Percentiles rank a stretch among this genome's conserved stretches.
These are phyloP conservation scores for Zalaria sp. DNA, from an alignment of 2,329 filamentous ascomycete genomes.

Conservation along the genomic window DNA sequence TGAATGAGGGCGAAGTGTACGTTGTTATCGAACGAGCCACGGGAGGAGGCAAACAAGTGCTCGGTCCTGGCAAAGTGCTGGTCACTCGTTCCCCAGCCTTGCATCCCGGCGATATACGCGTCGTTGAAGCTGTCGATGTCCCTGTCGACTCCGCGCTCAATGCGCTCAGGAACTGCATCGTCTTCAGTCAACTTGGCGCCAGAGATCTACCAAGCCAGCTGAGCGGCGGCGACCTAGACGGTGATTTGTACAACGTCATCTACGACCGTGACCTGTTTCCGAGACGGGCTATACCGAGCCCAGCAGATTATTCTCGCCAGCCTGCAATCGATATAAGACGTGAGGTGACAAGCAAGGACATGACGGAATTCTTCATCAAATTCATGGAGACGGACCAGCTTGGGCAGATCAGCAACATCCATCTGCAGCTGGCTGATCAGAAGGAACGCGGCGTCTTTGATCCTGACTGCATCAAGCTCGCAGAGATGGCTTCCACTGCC, in stretches of 20 bases:
- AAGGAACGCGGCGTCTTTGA: constrained; percentile 4
- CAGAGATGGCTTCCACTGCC: constrained; percentile 23
- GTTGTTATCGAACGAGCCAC: constrained; percentile 38
- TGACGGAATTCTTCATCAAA: constrained; percentile 67
- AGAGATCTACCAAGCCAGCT: constrained; percentile 68
- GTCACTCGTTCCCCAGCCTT: constrained; percentile 70
- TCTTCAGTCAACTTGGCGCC: constrained; percentile 57
- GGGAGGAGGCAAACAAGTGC: constrained; percentile 12
- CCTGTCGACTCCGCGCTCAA: constrained; percentile 47
- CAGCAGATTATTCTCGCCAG: constrained; percentile 57
- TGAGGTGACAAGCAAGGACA: constrained; percentile 47
- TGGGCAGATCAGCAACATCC: constrained; percentile 25
- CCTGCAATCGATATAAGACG: constrained; percentile 45
- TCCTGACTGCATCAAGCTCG: constrained; percentile 13
- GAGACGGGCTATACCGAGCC: constrained; percentile 23
- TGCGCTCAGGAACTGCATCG: constrained; percentile 56
- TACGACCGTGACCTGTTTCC: constrained; percentile 47
- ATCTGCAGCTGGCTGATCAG: constrained; percentile 27
- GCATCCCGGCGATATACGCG: constrained; percentile 68
- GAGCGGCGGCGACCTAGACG: constrained; percentile 71
- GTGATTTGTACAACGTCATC: constrained; percentile 69
- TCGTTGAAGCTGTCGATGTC: constrained; percentile 44
- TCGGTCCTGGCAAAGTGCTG: constrained; percentile 35
- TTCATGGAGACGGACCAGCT: constrained; percentile 48
- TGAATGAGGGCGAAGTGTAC: constrained; percentile 56